A percentile compares a stretch with the other conserved stretches of the same genome.
Evolutionary conservation across 148 eudicot genomes (phyloP).

Genomic region (Dysphania ambrosioides): DNA sequence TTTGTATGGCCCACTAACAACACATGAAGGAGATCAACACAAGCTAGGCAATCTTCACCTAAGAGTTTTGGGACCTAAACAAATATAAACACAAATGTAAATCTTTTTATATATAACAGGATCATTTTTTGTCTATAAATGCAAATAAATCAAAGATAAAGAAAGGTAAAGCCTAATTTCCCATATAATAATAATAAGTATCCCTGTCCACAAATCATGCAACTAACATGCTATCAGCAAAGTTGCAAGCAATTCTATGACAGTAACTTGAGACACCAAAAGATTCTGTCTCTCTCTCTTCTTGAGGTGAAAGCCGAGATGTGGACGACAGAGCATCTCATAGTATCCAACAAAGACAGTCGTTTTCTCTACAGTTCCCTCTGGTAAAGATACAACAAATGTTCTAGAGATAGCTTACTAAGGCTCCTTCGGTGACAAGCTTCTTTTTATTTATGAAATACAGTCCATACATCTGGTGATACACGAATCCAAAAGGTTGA

Average conservation of each 20-base stretch:
- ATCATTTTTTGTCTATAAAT: background rate
- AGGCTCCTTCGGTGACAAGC: too few relatives aligned
- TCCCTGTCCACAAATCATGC: background rate
- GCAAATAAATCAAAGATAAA: background rate
- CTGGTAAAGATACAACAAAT: background rate
- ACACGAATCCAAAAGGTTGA: too few relatives aligned
- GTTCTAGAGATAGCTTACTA: too few relatives aligned
- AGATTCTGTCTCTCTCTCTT: background rate
- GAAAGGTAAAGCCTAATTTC: background rate
- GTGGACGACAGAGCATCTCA: background rate
- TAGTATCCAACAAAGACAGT: background rate
- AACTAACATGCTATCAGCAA: background rate
- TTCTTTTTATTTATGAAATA: too few relatives aligned
- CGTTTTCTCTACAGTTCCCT: background rate
- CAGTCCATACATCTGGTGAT: too few relatives aligned
- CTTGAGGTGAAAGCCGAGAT: background rate
- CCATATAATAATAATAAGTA: background rate
- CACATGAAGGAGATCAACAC: slow-evolving; percentile 80
- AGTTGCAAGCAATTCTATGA: background rate
- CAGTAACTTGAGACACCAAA: background rate
- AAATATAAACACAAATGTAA: background rate
- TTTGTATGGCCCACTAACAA: slow-evolving; percentile 76
- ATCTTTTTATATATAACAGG: background rate
- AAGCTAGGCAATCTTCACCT: slow-evolving; percentile 71
- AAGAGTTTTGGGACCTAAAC: slow-evolving; percentile 67